phyloP scores from a whole-genome alignment of 1,284 basidiomycete genomes.

The Boletus nobilissimus region DNA sequence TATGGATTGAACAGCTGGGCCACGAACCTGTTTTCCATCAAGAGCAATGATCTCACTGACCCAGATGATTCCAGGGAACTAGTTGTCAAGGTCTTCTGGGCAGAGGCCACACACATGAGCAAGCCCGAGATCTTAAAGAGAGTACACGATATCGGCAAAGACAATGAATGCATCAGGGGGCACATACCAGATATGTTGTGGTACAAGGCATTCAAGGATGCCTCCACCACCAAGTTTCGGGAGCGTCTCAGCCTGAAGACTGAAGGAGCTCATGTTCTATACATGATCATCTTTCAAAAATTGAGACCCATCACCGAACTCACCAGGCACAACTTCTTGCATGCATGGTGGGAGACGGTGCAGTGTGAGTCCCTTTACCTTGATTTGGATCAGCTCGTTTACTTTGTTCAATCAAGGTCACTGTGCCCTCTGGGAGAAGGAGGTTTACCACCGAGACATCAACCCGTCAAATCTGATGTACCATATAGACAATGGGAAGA shows the following conservation, averaged over 20 bases:
- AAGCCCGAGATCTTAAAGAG: conserved; percentile 34
- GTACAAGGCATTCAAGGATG: neutral
- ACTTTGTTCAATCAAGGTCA: conserved; percentile 38
- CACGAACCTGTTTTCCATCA: conserved; percentile 24
- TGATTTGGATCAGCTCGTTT: neutral
- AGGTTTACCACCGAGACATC: no score
- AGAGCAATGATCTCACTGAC: neutral
- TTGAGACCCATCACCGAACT: conserved; percentile 26
- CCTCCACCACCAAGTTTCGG: neutral
- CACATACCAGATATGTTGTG: neutral
- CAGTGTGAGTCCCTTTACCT: conserved; percentile 14
- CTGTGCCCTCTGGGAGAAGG: no score
- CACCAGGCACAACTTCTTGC: conserved; percentile 6
- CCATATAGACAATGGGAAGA: no score
- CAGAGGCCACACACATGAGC: conserved; percentile 22
- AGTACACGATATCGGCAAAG: conserved; percentile 23
- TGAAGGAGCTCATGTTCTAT: neutral
- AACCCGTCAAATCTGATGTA: no score
- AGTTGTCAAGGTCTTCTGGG: conserved; percentile 33
- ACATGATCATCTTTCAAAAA: conserved; percentile 27
- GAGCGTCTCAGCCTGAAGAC: neutral
- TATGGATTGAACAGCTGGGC: conserved; percentile 22
- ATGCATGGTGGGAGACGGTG: conserved; percentile 15
- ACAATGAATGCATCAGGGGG: neutral
- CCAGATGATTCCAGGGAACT: neutral